Conservation (phyloP, 75 land plant species). For the Pinus taeda region DNA sequence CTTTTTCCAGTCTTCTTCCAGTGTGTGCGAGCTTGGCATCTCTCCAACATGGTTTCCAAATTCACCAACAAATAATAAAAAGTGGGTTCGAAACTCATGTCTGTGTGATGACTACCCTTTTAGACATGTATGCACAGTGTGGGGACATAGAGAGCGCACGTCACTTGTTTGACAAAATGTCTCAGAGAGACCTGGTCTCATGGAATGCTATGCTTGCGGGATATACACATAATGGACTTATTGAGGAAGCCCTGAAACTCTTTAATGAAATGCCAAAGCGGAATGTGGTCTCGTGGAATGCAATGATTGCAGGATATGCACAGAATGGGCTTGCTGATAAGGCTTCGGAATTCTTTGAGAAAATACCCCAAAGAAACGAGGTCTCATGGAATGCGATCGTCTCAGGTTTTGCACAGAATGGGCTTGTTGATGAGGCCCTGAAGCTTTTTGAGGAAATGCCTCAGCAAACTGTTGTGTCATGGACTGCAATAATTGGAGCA, state of each 20-base stretch:
- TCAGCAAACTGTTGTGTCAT: no score
- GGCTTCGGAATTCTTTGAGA: conserved; percentile 12
- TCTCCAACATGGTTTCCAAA: conserved; percentile 32
- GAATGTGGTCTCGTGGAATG: conserved; percentile 16
- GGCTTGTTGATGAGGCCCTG: conserved; percentile 9
- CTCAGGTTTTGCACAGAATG: conserved; percentile 6
- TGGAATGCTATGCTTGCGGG: conserved; percentile 48
- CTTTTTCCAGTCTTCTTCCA: conserved; percentile 40
- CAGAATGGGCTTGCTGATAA: neutral
- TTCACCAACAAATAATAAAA: conserved; percentile 32
- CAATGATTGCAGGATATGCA: conserved; percentile 17
- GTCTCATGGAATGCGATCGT: conserved; percentile 11
- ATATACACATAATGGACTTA: conserved; percentile 26
- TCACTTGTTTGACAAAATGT: conserved; percentile 20
- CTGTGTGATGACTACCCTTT: conserved; percentile 40
- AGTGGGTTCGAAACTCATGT: conserved; percentile 27
- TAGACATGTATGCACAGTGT: conserved; percentile 69
- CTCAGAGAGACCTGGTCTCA: conserved; percentile 21
- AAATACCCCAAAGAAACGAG: neutral
- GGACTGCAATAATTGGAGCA: no score
- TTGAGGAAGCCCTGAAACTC: conserved; percentile 19
- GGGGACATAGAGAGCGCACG: conserved; percentile 24
- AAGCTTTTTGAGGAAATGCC: no score
- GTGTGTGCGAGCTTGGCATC: conserved; percentile 39
- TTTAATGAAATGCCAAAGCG: conserved; percentile 17